Evolutionary conservation across 1,284 basidiomycete species (phyloP).

Genomic region (Leccinum pachyderme): DNA sequence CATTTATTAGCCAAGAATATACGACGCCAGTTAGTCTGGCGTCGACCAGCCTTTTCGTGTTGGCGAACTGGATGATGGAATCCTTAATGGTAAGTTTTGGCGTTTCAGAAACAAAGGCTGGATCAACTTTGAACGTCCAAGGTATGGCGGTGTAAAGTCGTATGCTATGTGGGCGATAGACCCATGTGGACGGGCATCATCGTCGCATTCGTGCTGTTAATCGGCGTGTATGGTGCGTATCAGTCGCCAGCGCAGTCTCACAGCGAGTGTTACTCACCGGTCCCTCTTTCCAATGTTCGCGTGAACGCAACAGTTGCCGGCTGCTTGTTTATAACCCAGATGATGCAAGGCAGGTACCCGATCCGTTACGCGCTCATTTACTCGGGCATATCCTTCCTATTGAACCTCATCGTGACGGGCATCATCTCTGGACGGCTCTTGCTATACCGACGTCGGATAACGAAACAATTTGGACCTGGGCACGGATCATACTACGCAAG

Average conservation of each 20-base stretch:
- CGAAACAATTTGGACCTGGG: conserved; percentile 13
- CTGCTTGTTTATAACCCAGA: conserved; percentile 7
- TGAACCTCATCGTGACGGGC: conserved; percentile 21
- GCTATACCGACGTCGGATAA: conserved; percentile 14
- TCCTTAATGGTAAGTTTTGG: conserved; percentile 21
- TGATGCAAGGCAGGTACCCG: neutral
- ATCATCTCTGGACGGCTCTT: conserved; percentile 21
- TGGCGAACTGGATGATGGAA: conserved; percentile 28
- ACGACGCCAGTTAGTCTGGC: conserved; percentile 7
- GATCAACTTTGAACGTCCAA: conserved; percentile 4
- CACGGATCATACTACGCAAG: conserved; percentile 17
- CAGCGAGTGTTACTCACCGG: conserved; percentile 1
- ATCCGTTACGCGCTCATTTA: conserved; percentile 9
- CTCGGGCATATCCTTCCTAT: conserved; percentile 12
- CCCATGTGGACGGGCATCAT: conserved; percentile 13
- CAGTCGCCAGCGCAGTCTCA: neutral
- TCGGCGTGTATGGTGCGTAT: conserved; percentile 16
- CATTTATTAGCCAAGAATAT: conserved; percentile 14
- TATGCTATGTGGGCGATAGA: conserved; percentile 15
- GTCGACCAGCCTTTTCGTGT: conserved; percentile 13
- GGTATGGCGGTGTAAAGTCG: conserved; percentile 28
- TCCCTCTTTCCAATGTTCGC: neutral
- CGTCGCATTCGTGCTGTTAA: conserved; percentile 11
- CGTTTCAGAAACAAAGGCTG: neutral
- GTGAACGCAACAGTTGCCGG: conserved; percentile 11